Conservation (phyloP, 345 rosid species). For the Murraya koenigii region DNA sequence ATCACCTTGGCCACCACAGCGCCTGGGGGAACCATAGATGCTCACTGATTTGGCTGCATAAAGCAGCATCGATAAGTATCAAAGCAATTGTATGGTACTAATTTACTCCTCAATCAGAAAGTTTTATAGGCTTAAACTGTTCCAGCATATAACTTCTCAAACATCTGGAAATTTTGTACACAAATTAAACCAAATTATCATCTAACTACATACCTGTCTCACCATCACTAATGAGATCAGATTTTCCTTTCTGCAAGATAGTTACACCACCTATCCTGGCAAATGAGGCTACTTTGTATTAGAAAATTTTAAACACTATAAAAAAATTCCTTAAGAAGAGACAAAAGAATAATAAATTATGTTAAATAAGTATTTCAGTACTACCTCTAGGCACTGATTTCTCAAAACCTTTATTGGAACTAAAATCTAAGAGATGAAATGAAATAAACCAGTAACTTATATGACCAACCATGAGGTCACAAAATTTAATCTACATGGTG, state of each 20-base stretch:
- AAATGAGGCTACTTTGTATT: slow-evolving; percentile 5
- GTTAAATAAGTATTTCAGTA: background rate
- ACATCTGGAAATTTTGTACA: background rate
- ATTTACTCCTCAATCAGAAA: background rate
- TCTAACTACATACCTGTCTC: slow-evolving; percentile 49
- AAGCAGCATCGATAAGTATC: slow-evolving; percentile 12
- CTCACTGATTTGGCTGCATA: slow-evolving; percentile 75
- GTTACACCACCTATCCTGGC: slow-evolving; percentile 89
- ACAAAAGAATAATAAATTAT: background rate
- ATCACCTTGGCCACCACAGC: slow-evolving; percentile 98
- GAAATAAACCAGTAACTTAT: background rate
- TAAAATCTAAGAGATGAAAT: background rate
- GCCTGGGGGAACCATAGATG: slow-evolving; percentile 79
- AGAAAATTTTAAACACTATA: slow-evolving; percentile 11
- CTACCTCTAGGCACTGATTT: background rate
- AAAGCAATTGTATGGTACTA: background rate
- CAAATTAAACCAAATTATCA: background rate
- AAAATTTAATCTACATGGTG: background rate
- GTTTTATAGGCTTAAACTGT: background rate
- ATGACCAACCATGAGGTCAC: background rate
- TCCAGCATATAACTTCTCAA: background rate
- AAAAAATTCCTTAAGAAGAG: background rate
- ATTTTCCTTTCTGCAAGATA: slow-evolving; percentile 76
- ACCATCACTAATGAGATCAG: slow-evolving; percentile 81
- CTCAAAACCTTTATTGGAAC: background rate